phyloP scores from a whole-genome alignment of 139 green algal genomes.

The Chlamydomonas urium region DNA sequence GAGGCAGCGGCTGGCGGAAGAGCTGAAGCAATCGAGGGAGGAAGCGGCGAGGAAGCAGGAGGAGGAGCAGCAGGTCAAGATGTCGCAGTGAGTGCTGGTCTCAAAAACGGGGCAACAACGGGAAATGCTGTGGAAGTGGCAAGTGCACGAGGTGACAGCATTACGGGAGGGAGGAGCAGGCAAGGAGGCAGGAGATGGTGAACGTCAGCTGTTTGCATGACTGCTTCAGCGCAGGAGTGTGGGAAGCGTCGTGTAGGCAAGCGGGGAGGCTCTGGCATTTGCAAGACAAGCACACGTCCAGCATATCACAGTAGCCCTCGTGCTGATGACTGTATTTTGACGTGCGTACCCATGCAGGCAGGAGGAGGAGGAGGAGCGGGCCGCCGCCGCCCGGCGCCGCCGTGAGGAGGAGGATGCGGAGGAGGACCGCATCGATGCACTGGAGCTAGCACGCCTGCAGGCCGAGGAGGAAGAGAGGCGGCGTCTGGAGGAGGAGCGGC shows the following conservation, averaged over 20 bases:
- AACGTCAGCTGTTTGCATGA: background rate
- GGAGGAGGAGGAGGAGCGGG: constrained; percentile 13
- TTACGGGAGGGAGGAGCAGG: background rate
- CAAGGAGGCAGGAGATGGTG: background rate
- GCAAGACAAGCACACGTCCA: background rate
- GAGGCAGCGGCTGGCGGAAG: constrained; percentile 17
- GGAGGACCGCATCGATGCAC: constrained; percentile 43
- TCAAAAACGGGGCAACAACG: no score
- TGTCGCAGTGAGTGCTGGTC: background rate
- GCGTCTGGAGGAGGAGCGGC: constrained; percentile 28
- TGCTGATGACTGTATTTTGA: background rate
- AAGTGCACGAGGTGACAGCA: background rate
- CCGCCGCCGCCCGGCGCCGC: constrained; percentile 24
- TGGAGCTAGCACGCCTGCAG: constrained; percentile 33
- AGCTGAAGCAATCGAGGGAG: constrained; percentile 20
- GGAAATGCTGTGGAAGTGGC: background rate
- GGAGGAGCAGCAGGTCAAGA: background rate
- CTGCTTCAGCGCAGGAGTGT: background rate
- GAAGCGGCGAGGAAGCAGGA: constrained; percentile 4
- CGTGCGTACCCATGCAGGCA: constrained; percentile 1
- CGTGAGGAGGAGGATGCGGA: constrained; percentile 45
- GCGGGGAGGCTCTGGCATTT: no score
- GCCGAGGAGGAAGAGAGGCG: constrained; percentile 34
- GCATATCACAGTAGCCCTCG: background rate
- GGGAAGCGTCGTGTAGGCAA: no score